A percentile compares a stretch with the other conserved stretches of the same genome.
Conservation (phyloP, 257 asterid genomes). For the Galeopsis tetrahit region DNA sequence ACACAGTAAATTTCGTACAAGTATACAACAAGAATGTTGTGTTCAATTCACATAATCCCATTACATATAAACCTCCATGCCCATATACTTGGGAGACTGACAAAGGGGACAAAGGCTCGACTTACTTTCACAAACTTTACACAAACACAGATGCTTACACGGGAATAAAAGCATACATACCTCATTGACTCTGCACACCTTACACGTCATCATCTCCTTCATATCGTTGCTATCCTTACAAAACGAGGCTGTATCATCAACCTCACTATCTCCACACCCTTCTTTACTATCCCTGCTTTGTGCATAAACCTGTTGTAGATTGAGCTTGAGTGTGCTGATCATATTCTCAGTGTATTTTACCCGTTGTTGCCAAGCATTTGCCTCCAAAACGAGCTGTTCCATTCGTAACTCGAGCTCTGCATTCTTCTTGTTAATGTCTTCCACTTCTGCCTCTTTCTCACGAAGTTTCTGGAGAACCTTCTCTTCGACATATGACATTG, state of each 20-base stretch:
- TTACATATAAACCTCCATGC: constrained; percentile 89
- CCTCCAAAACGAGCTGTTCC: constrained; percentile 77
- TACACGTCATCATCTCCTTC: constrained; percentile 76
- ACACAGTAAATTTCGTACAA: constrained; percentile 29
- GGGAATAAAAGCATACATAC: constrained; percentile 91
- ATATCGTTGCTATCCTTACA: constrained; percentile 50
- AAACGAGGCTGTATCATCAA: constrained; percentile 86
- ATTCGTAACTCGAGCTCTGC: constrained; percentile 71
- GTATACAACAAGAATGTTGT: constrained; percentile 31
- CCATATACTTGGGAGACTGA: constrained; percentile 69
- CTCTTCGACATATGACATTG: constrained; percentile 78
- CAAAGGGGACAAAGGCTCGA: constrained; percentile 83
- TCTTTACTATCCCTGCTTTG: constrained; percentile 87
- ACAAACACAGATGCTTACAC: constrained; percentile 94
- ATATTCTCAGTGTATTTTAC: constrained; percentile 79
- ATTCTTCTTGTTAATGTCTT: constrained; percentile 76
- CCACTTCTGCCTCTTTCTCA: constrained; percentile 80
- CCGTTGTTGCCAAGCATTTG: constrained; percentile 88
- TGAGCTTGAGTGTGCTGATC: constrained; percentile 73
- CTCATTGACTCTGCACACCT: constrained; percentile 78
- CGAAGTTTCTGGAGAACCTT: constrained; percentile 73
- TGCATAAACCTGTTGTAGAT: constrained; percentile 75
- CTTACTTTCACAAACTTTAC: constrained; percentile 89
- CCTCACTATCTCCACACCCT: constrained; percentile 98
- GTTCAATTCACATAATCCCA: constrained; percentile 40